A percentile compares a stretch with the other conserved stretches of the same genome.
Evolutionary conservation across 306 rosid species (phyloP).

Genomic region (Cyamopsis tetragonoloba): DNA sequence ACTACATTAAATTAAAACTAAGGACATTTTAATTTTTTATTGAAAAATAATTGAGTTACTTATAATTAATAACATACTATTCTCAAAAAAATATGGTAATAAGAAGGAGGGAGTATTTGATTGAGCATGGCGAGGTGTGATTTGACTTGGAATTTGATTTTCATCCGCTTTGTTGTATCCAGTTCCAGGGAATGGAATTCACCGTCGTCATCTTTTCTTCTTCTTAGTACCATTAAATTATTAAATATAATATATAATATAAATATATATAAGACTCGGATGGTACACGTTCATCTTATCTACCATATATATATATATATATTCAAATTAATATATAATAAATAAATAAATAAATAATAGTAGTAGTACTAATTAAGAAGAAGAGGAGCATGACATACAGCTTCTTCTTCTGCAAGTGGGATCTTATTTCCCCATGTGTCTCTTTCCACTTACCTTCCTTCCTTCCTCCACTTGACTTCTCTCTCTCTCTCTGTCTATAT

Average conservation of each 20-base stretch:
- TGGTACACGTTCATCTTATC: constrained; percentile 19
- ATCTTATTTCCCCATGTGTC: constrained; percentile 21
- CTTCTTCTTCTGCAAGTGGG: constrained; percentile 12
- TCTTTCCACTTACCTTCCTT: constrained; percentile 66
- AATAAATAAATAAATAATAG: no score
- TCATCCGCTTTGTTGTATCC: background rate
- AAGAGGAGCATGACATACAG: background rate
- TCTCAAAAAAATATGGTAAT: no score
- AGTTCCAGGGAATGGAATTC: no score
- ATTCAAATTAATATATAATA: no score
- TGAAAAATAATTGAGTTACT: no score
- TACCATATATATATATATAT: no score
- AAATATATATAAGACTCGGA: background rate
- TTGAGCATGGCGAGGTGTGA: background rate
- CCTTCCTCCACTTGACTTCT: constrained; percentile 39
- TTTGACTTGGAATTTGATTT: constrained; percentile 29
- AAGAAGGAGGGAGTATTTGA: no score
- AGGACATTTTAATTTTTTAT: no score
- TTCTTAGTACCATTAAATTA: background rate
- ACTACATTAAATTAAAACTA: no score
- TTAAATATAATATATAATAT: background rate
- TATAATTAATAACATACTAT: no score
- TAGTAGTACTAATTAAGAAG: no score
- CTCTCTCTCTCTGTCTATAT: constrained; percentile 15
- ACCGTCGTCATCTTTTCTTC: background rate